A percentile compares a stretch with the other conserved stretches of the same genome.
phyloP scores from a whole-genome alignment of 352 stramenopile genomes.

The Phytophthora meadii region DNA sequence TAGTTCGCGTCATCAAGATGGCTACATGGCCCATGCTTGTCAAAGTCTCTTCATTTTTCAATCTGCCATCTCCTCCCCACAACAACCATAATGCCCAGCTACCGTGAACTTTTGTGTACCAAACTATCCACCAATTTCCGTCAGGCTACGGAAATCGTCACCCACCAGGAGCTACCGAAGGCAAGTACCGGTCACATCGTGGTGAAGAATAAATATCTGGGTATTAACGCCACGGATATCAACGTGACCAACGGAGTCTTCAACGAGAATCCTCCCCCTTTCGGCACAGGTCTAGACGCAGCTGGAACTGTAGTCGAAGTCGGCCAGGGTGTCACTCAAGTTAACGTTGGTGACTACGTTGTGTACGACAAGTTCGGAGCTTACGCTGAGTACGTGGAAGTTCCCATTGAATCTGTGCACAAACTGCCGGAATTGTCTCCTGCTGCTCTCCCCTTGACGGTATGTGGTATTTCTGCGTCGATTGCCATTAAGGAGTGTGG shows the following conservation, averaged over 20 bases:
- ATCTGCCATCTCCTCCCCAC: slow-evolving; percentile 10
- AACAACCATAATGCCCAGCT: slow-evolving; percentile 27
- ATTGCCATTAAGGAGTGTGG: slow-evolving; percentile 58
- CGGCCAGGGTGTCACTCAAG: slow-evolving; percentile 41
- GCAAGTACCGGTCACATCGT: slow-evolving; percentile 36
- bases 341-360: slow-evolving; percentile 51
- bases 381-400: slow-evolving; percentile 53
- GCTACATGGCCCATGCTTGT: slow-evolving; percentile 1
- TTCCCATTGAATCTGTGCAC: slow-evolving; percentile 38
- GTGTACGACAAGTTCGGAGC: slow-evolving; percentile 46
- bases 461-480: slow-evolving; percentile 55
- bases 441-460: slow-evolving; percentile 42
- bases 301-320: slow-evolving; percentile 48
- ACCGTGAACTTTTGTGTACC: slow-evolving; percentile 39
- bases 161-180: slow-evolving; percentile 27
- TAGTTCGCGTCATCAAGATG: slow-evolving; percentile 20
- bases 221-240: slow-evolving; percentile 60
- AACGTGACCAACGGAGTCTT: slow-evolving; percentile 63
- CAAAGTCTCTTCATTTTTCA: slow-evolving; percentile 12
- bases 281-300: slow-evolving; percentile 53
- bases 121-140: slow-evolving; percentile 53
- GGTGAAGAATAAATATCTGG: slow-evolving; percentile 48
- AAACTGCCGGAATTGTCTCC: slow-evolving; percentile 32
- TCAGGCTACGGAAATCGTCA: slow-evolving; percentile 41
- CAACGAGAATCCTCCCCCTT: slow-evolving; percentile 47